Evolutionary conservation across 352 stramenopile genomes (phyloP).

Genomic region (Pythium insidiosum): DNA sequence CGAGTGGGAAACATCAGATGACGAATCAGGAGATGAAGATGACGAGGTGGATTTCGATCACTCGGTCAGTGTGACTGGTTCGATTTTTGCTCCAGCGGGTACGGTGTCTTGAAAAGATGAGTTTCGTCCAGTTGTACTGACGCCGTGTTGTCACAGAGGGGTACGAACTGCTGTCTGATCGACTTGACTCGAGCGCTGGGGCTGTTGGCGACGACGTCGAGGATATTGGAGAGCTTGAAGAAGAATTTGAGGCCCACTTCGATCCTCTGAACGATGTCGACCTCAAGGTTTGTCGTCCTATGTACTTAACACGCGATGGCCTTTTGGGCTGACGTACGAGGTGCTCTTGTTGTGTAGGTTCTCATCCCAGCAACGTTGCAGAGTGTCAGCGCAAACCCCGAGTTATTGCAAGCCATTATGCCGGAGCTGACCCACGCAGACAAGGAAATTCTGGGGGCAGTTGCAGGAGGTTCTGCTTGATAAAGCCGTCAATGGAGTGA

Average conservation of each 20-base stretch:
- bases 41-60: constrained; percentile 17
- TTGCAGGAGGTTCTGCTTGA: constrained; percentile 16
- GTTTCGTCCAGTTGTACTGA: not conserved
- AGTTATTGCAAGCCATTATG: constrained; percentile 52
- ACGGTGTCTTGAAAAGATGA: constrained; percentile 5
- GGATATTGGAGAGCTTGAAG: constrained; percentile 30
- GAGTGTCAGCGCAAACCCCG: constrained; percentile 31
- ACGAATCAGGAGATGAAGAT: constrained; percentile 60
- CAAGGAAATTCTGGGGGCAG: constrained; percentile 49
- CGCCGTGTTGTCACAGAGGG: constrained; percentile 26
- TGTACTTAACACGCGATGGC: not conserved
- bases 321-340: not conserved
- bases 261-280: constrained; percentile 74
- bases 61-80: constrained; percentile 13
- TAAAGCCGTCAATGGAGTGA: no score
- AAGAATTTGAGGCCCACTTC: constrained; percentile 78
- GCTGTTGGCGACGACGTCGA: constrained; percentile 13
- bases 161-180: constrained; percentile 62
- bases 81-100: constrained; percentile 71
- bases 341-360: constrained; percentile 21
- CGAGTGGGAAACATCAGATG: constrained; percentile 65
- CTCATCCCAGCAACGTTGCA: constrained; percentile 55
- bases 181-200: no score
- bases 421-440: constrained; percentile 59
- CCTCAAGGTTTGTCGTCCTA: constrained; percentile 40